phyloP scores from a whole-genome alignment of 2,329 filamentous ascomycete genomes.

The Macrophomina tecta region DNA sequence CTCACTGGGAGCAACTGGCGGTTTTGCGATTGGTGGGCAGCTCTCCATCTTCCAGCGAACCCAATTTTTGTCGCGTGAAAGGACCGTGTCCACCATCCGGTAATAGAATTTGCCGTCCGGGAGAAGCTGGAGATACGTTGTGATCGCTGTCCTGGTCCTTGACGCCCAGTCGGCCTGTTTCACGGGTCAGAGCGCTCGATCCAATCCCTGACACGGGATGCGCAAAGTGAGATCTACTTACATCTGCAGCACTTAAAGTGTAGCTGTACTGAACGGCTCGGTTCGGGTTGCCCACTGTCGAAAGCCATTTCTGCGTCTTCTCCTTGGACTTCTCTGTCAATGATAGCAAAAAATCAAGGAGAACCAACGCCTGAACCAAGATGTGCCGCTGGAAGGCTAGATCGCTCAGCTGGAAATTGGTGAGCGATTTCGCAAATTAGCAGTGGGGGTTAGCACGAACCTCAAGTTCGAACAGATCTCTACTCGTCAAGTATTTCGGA shows the following conservation, averaged over 20 bases:
- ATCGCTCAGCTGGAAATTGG: constrained; percentile 74
- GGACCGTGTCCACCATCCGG: constrained; percentile 94
- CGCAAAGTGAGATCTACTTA: constrained; percentile 53
- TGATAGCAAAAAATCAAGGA: constrained; percentile 94
- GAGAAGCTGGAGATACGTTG: constrained; percentile 80
- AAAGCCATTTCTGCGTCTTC: constrained; percentile 64
- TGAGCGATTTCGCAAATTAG: constrained; percentile 33
- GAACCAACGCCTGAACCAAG: constrained; percentile 90
- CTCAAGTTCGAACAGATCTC: constrained; percentile 94
- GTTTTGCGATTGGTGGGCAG: constrained; percentile 83
- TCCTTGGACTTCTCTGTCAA: constrained; percentile 78
- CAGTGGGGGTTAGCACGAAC: constrained; percentile 52
- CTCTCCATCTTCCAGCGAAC: constrained; percentile 97
- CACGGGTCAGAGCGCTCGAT: constrained; percentile 16
- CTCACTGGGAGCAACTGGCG: constrained; percentile 70
- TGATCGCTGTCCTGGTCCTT: constrained; percentile 78
- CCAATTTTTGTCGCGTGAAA: constrained; percentile 98
- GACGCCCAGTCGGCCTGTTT: constrained; percentile 79
- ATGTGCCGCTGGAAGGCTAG: constrained; percentile 93
- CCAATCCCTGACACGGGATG: constrained; percentile 23
- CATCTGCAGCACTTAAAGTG: constrained; percentile 80
- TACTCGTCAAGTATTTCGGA: constrained; percentile 97
- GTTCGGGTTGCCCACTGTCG: constrained; percentile 76
- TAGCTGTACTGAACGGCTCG: constrained; percentile 80
- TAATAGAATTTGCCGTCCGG: constrained; percentile 90